Conservation (phyloP, 495 filamentous ascomycete species). For the Neurospora sp. region DNA sequence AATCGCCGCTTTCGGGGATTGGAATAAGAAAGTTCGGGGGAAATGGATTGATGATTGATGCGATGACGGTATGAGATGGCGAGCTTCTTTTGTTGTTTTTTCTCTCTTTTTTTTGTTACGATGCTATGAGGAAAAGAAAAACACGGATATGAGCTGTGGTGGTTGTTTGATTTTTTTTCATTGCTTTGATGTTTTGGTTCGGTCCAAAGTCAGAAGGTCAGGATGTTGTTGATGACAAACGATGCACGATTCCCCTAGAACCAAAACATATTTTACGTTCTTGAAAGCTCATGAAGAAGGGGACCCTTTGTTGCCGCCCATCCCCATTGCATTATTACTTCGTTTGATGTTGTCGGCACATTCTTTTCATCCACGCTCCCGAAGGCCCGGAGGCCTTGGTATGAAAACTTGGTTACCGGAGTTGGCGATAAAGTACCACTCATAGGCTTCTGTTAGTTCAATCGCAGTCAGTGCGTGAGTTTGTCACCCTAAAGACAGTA, state of each 20-base stretch:
- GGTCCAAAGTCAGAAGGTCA: neutral
- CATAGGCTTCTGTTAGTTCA: neutral
- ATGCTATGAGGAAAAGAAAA: neutral
- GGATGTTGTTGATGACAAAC: neutral
- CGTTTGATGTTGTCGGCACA: neutral
- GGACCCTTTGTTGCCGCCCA: neutral
- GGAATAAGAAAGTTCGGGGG: conserved; percentile 14
- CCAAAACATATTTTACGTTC: neutral
- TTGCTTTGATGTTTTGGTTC: neutral
- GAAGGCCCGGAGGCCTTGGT: neutral
- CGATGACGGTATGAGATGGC: neutral
- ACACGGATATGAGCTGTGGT: neutral
- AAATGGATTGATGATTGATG: neutral
- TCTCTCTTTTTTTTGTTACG: neutral
- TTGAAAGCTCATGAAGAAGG: neutral
- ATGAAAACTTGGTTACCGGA: neutral
- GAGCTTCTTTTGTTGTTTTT: neutral
- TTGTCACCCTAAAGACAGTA: neutral
- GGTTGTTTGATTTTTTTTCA: neutral
- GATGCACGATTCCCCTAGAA: neutral
- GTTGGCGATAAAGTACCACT: neutral
- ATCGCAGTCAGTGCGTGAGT: neutral
- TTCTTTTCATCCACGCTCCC: neutral
- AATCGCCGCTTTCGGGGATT: conserved; percentile 42
- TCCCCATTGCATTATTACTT: neutral